Evolutionary conservation across 768 basidiomycete species (phyloP), one percentile per base, ranked within the genome.

Genomic region (Lentinula detonsa): DNA sequence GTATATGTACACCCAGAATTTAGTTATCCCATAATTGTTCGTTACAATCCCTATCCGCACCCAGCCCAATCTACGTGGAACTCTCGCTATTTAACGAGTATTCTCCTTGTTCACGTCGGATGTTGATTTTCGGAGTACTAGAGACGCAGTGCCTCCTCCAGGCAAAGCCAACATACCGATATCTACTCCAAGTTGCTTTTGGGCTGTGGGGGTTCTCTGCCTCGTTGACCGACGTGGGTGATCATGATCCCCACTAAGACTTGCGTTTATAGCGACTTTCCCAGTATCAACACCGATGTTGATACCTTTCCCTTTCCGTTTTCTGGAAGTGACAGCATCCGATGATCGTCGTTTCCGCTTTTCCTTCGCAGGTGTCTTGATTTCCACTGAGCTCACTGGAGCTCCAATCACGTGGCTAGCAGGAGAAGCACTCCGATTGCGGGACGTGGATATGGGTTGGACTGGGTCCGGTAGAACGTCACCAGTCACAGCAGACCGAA

Each of bases 201-300:
- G 42, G 28, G 40, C 11, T 23, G 37, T 43, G 18, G 35, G 11
- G 13, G 45, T 31, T 23, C 40, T 57, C 43, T 37, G 55, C 34
- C 55, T 62, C 48, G 49, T 31, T 18, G 56, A 57, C 11, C 56
- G 37, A n/a, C 40, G 40, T 57, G 23, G 56, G 28, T 57, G 13
- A 15, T 33, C 39, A 33, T 34, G 31, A 37, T 35, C 31, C 16
- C 8, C n/a, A 37, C 1, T 5, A 16, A 1, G 28, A 18, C 18
- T 35, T 5, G 34, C 7, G 34, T 8, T 39, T 2, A 39, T 39
- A 9, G 37, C 13, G 1, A 18, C 15, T 28, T 2, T 39, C 7
- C 13, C n/a, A 13, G 33, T 18, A 18, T 18, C 37, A 10, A 54
- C 48, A 11, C 9, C n/a, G 4, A 23, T 23, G 21, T n/a, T 51